Conservation (phyloP, 768 basidiomycete species). For the Mycena polygramma region DNA sequence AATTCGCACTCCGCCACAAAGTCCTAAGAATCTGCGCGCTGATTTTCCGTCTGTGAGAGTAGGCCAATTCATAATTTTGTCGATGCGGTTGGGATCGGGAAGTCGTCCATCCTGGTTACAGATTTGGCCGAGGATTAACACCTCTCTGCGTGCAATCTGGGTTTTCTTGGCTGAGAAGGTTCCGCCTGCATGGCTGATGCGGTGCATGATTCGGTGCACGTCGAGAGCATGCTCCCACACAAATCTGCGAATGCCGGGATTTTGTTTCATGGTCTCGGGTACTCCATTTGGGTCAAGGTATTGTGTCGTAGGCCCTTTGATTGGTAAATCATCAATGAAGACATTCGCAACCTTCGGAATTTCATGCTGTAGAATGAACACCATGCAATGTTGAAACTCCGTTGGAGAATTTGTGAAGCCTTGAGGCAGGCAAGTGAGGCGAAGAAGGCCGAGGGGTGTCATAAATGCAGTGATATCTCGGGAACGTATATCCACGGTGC, state of each 20-base stretch:
- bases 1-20: slow-evolving; percentile 4
- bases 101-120: neutral
- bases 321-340: slow-evolving; percentile 50
- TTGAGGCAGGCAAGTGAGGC: slow-evolving; percentile 51
- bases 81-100: slow-evolving; percentile 1
- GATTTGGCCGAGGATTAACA: slow-evolving; percentile 42
- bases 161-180: slow-evolving; percentile 53
- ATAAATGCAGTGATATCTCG: slow-evolving; percentile 54
- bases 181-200: slow-evolving; percentile 45
- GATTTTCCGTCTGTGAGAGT: neutral
- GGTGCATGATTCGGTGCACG: slow-evolving; percentile 50
- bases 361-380: slow-evolving; percentile 49
- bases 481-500: slow-evolving; percentile 40
- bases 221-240: slow-evolving; percentile 53
- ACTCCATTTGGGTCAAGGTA: slow-evolving; percentile 45
- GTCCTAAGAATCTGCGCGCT: neutral
- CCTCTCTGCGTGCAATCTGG: slow-evolving; percentile 24
- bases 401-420: slow-evolving; percentile 55
- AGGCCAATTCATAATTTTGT: slow-evolving; percentile 19
- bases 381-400: slow-evolving; percentile 50
- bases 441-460: slow-evolving; percentile 43
- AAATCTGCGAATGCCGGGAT: slow-evolving; percentile 49
- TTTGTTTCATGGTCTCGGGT: slow-evolving; percentile 39
- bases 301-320: slow-evolving; percentile 47
- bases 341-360: slow-evolving; percentile 35